phyloP scores from a whole-genome alignment of 768 basidiomycete species.

The Exsudoporus frostii region DNA sequence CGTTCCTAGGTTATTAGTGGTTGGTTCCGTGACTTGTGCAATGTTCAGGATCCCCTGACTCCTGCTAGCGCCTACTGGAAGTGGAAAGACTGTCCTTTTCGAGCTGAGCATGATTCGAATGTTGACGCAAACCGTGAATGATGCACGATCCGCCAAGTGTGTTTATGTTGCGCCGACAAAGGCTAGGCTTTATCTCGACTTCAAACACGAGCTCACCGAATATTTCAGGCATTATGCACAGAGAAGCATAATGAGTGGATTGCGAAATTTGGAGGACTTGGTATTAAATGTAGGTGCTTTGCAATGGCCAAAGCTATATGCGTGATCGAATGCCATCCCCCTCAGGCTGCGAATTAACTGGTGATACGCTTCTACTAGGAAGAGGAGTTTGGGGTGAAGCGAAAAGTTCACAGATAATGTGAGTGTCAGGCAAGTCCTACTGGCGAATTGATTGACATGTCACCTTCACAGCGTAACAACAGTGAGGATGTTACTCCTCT shows the following conservation, averaged over 20 bases:
- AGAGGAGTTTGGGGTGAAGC: conserved; percentile 70
- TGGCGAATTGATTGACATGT: conserved; percentile 1
- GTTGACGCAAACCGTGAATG: conserved; percentile 43
- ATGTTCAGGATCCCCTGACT: conserved; percentile 3
- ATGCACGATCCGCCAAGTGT: conserved; percentile 49
- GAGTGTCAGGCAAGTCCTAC: conserved; percentile 18
- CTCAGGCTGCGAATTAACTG: conserved; percentile 85
- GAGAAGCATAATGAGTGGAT: conserved; percentile 86
- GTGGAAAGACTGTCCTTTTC: conserved; percentile 94
- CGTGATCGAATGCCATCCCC: neutral
- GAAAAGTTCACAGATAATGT: conserved; percentile 79
- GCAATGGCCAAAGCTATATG: neutral
- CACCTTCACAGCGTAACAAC: conserved; percentile 62
- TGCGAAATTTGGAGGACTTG: conserved; percentile 70
- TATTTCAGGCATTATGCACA: conserved; percentile 75
- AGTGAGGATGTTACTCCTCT: conserved; percentile 36
- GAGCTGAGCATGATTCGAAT: conserved; percentile 85
- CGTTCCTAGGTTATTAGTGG: conserved; percentile 65
- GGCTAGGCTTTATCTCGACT: conserved; percentile 35
- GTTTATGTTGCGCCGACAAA: conserved; percentile 95
- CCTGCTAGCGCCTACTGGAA: conserved; percentile 82
- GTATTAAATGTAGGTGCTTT: conserved; percentile 62
- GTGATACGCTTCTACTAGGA: conserved; percentile 75
- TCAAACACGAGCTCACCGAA: neutral
- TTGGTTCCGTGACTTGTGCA: conserved; percentile 27